phyloP scores from a whole-genome alignment of 257 asterid species.

The Capsicum baccatum region DNA sequence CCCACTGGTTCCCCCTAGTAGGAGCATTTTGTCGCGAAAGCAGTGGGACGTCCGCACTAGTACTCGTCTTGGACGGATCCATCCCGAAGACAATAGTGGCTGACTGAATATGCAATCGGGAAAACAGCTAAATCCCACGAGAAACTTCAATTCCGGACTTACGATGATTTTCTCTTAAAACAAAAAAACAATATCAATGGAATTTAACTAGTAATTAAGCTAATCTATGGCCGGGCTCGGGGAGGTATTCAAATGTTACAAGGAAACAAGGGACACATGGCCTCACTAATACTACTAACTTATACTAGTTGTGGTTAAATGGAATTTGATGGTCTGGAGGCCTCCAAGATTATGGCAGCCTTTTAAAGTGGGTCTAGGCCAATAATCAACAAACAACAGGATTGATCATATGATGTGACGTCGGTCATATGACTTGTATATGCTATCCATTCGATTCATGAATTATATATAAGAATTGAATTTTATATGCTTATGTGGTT shows the following conservation, averaged over 20 bases:
- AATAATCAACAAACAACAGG: slow-evolving; percentile 13
- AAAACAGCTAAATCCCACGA: background rate
- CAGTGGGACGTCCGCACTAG: slow-evolving; percentile 67
- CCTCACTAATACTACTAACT: background rate
- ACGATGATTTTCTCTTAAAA: background rate
- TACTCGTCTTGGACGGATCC: slow-evolving; percentile 55
- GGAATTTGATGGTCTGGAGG: background rate
- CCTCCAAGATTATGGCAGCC: background rate
- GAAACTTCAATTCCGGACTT: background rate
- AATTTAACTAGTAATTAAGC: background rate
- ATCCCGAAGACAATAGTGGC: slow-evolving; percentile 32
- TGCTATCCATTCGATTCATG: background rate
- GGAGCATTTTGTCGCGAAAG: slow-evolving; percentile 43
- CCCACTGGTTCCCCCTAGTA: slow-evolving; percentile 37
- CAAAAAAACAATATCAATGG: background rate
- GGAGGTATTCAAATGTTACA: slow-evolving; percentile 13
- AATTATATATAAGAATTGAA: background rate
- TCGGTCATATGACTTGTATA: background rate
- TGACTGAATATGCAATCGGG: background rate
- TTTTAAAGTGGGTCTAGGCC: background rate
- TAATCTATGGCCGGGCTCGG: background rate
- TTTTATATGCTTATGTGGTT: background rate
- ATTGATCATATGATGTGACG: background rate
- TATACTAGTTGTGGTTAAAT: background rate
- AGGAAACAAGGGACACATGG: background rate